Conservation (phyloP, 768 basidiomycete species). For the Auricularia sp. region DNA sequence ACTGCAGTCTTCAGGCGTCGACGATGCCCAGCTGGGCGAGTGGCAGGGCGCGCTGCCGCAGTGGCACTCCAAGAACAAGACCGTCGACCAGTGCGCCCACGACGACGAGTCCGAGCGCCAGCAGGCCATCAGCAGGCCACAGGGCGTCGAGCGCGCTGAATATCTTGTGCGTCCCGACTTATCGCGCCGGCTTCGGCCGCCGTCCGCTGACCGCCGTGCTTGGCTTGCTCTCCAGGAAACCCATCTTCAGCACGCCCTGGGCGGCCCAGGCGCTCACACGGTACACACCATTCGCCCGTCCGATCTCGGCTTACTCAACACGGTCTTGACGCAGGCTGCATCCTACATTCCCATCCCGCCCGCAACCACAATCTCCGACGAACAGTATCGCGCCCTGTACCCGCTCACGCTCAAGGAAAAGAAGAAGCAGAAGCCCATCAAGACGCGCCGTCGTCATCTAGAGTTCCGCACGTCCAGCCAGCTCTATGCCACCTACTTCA, state of each 20-base stretch:
- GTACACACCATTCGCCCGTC: background rate
- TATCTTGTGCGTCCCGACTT: background rate
- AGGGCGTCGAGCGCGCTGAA: constrained; percentile 1
- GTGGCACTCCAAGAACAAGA: background rate
- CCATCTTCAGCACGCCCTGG: background rate
- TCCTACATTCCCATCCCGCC: background rate
- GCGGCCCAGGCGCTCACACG: background rate
- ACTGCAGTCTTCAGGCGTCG: background rate
- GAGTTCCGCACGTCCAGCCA: background rate
- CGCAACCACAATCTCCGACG: background rate
- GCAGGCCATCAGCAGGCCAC: background rate
- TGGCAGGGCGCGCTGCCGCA: background rate
- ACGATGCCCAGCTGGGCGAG: background rate
- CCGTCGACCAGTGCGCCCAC: background rate
- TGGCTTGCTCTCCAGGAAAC: background rate
- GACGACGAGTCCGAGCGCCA: background rate
- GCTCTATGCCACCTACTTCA: background rate
- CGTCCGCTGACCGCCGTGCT: background rate
- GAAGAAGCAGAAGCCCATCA: background rate
- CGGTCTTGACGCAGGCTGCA: background rate
- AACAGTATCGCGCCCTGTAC: background rate
- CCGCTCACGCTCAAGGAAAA: background rate
- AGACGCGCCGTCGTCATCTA: background rate
- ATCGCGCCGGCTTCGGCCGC: background rate
- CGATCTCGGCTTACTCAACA: background rate